Evolutionary conservation across 352 stramenopile species (phyloP), one percentile per base, ranked within the genome.

Genomic region (Pythium chondricola): DNA sequence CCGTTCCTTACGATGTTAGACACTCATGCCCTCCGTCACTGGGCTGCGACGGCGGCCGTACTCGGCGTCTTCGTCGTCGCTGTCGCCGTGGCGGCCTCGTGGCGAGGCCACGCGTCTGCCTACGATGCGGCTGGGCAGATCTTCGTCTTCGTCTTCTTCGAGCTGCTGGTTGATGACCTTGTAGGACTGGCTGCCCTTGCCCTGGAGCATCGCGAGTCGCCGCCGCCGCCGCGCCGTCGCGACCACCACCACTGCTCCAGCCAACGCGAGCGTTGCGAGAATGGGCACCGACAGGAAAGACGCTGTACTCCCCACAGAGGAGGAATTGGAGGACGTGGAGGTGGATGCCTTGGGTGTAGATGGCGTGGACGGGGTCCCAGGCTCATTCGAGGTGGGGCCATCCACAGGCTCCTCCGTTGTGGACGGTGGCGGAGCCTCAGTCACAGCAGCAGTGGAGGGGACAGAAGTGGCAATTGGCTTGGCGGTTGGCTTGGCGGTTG

Each of bases 61-160:
- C 43, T 70, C 61, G 33, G 52, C 58, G n/a, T 63, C 54, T 22
- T 63, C 52, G 17, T 65, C 60, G 30, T 69, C 56, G 52, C 51
- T 42, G 37, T 66, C 59, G 25, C 41, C 56, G 33, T 58, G 59
- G 13, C 58, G 51, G 22, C 35, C 29, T 7, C 35, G 14, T 18
- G 14, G n/a, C 6, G 35, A 9, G 35, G n/a, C 35, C 35, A 33
- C 29, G 29, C 29, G 13, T 13, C 7, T 33, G 8, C 29, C n/a
- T 33, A 13, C 29, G 13, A 13, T 13, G 29, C 13, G 29, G 29
- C 13, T 13, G 29, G 8, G 7, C 7, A 13, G 7, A 13, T 33
- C 29, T 13, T 33, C 29, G 13, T 13, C 29, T 13, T 33, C 29
- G 29, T 33, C 7, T 9, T 41, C 35, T 7, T 41, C 35, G 35